These are phyloP conservation scores for Stromatinia cepivora DNA, from an alignment of 2,329 filamentous ascomycete species.

Conservation along the genomic window DNA sequence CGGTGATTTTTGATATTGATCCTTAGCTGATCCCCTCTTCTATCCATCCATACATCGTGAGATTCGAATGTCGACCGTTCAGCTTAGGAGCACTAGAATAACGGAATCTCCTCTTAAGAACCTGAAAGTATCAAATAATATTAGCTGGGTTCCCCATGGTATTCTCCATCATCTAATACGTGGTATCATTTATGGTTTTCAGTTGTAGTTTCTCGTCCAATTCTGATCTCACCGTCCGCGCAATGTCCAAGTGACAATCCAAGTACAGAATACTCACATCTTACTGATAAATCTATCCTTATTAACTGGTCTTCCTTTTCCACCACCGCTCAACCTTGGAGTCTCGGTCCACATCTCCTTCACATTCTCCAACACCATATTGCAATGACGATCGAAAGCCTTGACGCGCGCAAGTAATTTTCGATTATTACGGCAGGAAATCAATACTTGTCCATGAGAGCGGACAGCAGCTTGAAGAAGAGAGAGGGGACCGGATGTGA, in stretches of 20 bases:
- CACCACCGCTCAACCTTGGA: conserved; percentile 76
- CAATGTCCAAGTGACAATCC: not conserved
- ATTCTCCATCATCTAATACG: not conserved
- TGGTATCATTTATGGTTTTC: not conserved
- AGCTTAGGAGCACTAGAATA: conserved; percentile 43
- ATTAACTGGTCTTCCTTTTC: conserved; percentile 88
- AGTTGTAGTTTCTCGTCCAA: not conserved
- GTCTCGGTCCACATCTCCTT: conserved; percentile 99
- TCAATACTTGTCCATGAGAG: conserved; percentile 91
- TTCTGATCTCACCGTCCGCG: not conserved
- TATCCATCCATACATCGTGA: conserved; percentile 16
- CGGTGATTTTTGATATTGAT: not conserved
- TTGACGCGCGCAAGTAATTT: conserved; percentile 97
- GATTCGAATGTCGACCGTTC: conserved; percentile 27
- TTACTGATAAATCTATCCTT: conserved; percentile 99
- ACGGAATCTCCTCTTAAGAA: conserved; percentile 44
- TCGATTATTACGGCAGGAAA: conserved; percentile 96
- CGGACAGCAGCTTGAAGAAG: conserved; percentile 97
- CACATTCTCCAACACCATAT: conserved; percentile 97
- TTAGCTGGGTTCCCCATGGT: conserved; percentile 1
- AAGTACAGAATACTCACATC: conserved; percentile 61
- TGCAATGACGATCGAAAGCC: conserved; percentile 97
- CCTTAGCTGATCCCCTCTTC: conserved; percentile 1
- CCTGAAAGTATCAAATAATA: conserved; percentile 28
- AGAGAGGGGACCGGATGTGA: conserved; percentile 78